Conservation (phyloP, 257 asterid genomes). For the Primulina huaijiensis region DNA sequence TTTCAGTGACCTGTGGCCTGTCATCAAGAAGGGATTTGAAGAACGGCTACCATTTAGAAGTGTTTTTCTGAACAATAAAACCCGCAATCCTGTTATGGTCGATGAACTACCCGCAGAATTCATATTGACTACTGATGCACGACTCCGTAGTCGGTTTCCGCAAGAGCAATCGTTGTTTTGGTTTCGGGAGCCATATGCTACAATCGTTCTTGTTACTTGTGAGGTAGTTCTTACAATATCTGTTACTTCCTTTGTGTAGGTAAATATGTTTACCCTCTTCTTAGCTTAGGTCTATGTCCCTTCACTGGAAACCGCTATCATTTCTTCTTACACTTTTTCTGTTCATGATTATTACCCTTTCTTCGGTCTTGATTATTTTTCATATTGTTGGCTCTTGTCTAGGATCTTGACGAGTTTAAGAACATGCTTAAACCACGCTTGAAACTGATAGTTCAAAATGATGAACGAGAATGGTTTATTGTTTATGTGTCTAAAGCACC, state of each 20-base stretch:
- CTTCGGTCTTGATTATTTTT: neutral
- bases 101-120: conserved; percentile 83
- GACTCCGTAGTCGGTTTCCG: conserved; percentile 90
- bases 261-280: conserved; percentile 14
- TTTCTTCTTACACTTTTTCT: conserved; percentile 9
- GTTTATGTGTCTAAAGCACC: conserved; percentile 94
- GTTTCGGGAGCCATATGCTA: conserved; percentile 96
- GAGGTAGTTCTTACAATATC: conserved; percentile 52
- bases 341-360: too few relatives aligned
- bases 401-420: conserved; percentile 99
- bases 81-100: conserved; percentile 81
- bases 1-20: conserved; percentile 94
- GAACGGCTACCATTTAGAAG: conserved; percentile 75
- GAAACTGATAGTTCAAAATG: conserved; percentile 93
- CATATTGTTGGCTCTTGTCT: conserved; percentile 22
- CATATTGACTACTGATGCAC: conserved; percentile 93
- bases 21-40: conserved; percentile 67
- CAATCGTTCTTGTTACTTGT: conserved; percentile 82
- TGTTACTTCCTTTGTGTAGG: conserved; percentile 11
- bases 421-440: conserved; percentile 97
- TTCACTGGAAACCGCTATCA: neutral
- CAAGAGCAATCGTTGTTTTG: conserved; percentile 92
- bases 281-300: conserved; percentile 19
- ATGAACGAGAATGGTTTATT: conserved; percentile 96
- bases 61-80: conserved; percentile 81